A percentile compares a stretch with the other conserved stretches of the same genome.
phyloP scores from a whole-genome alignment of 257 asterid genomes.

The Eucommia ulmoides region DNA sequence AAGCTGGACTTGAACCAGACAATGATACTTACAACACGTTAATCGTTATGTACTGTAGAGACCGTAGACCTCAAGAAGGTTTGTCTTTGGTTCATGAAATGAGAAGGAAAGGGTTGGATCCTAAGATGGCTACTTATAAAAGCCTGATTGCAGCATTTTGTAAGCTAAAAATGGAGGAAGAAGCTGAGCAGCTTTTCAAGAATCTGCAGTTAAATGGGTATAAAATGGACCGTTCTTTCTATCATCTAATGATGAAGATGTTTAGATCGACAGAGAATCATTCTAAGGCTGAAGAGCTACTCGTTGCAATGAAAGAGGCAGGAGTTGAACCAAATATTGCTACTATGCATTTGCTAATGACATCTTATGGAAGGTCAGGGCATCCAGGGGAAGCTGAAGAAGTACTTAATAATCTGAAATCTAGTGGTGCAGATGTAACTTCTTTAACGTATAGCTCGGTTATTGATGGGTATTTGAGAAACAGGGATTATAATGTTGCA shows the following conservation, averaged over 20 bases:
- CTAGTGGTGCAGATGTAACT: conserved; percentile 41
- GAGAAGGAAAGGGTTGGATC: conserved; percentile 44
- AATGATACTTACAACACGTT: conserved; percentile 68
- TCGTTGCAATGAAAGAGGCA: conserved; percentile 76
- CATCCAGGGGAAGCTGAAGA: conserved; percentile 85
- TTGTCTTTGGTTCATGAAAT: conserved; percentile 49
- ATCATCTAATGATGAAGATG: conserved; percentile 96
- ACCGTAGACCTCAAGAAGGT: conserved; percentile 80
- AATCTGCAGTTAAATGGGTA: conserved; percentile 44
- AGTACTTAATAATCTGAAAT: conserved; percentile 58
- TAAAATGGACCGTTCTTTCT: conserved; percentile 66
- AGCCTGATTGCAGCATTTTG: conserved; percentile 80
- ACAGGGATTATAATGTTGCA: conserved; percentile 58
- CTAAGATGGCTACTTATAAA: conserved; percentile 64
- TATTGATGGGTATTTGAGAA: conserved; percentile 80
- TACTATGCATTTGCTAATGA: conserved; percentile 93
- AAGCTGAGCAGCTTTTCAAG: conserved; percentile 80
- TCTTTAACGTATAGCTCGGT: conserved; percentile 75
- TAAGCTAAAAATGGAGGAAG: conserved; percentile 65
- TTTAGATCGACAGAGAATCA: conserved; percentile 63
- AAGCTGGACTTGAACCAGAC: conserved; percentile 64
- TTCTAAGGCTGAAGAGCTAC: conserved; percentile 62
- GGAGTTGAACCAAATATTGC: conserved; percentile 74
- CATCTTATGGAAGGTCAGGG: conserved; percentile 92
- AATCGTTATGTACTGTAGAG: conserved; percentile 87